phyloP scores from a whole-genome alignment of 176 grass and related monocot species.

The Poa pratensis region DNA sequence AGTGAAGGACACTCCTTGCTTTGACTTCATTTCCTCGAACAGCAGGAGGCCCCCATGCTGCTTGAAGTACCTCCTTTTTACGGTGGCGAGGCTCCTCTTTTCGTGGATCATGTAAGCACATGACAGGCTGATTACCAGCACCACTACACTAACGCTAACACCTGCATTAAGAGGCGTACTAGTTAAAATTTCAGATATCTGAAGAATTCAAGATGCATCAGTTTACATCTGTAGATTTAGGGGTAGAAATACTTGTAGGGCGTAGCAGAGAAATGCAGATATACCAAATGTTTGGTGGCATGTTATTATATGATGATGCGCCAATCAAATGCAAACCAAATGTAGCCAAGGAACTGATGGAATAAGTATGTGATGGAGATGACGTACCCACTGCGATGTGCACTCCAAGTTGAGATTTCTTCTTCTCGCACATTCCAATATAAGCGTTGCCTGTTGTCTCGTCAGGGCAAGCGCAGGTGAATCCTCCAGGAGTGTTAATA shows the following conservation, averaged over 20 bases:
- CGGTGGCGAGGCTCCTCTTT: neutral
- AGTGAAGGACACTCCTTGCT: constrained; percentile 13
- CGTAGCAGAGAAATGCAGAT: neutral
- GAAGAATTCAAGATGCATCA: neutral
- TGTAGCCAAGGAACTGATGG: neutral
- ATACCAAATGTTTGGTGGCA: neutral
- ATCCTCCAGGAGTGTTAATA: constrained; percentile 48
- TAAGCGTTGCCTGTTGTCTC: constrained; percentile 21
- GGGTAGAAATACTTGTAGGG: too few relatives aligned
- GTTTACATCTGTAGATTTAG: neutral
- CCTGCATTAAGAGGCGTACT: neutral
- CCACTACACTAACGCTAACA: constrained; percentile 3
- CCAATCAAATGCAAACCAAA: neutral
- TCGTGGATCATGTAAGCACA: constrained; percentile 21
- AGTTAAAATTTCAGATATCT: too few relatives aligned
- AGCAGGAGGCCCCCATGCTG: constrained; percentile 15
- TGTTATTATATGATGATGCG: neutral
- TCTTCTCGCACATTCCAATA: neutral
- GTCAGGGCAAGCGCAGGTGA: constrained; percentile 37
- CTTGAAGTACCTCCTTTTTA: constrained; percentile 29
- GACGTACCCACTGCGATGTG: constrained; percentile 11
- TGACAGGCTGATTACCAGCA: neutral
- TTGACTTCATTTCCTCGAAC: constrained; percentile 24
- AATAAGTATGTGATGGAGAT: neutral
- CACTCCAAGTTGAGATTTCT: neutral